Base-by-base conservation (phyloP, 306 rosid species). In the Morella rubra region DNA sequence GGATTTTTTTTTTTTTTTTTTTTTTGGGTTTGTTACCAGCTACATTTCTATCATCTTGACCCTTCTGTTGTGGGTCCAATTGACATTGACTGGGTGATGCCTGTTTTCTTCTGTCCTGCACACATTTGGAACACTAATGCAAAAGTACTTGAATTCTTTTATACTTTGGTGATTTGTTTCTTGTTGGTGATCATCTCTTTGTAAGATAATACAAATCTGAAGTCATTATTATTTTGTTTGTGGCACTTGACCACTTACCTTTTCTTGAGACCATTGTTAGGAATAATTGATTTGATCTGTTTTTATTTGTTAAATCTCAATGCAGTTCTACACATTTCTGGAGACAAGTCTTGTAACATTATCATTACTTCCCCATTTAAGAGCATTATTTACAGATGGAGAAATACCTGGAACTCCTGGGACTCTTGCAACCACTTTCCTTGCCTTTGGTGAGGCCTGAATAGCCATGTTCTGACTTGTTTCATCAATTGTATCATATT, bases 351-450 rank as follows among this genome's bases (percentile, higher is more conserved):
- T 91, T 12, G 99, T 96, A 89, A 88, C 99, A 46, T 79, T 89
- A 79, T 92, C 94, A 42, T 80, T 96, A 68, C 78, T 96, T 80
- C 99, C 99, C 0, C 90, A 96, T 78, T 93, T 96, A 75, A 84
- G 91, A 32, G 90, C 96, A 71, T 96, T 96, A 86, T 96, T 96
- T 74, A 92, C 96, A 64, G 98, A 96, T 60, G 96, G 86, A 68
- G 99, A 96, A 89, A 91, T 96, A 65, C 98, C 99, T 10, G 99
- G 96, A 73, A 81, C 97, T 14, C 99, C 99, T 61, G 90, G 99
- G 71, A 86, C 99, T 66, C 99, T 96, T 71, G 99, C 99, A 15
- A 96, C 98, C 22, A 96, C 99, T 74, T 96, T 96, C 85, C 95
- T 96, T 82, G 94, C 99, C 65, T 96, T 96, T 41, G 99, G 99